A percentile compares a stretch with the other conserved stretches of the same genome.
These are phyloP conservation scores for Suaeda aralocaspica DNA, from an alignment of 148 eudicot species.

Conservation along the genomic window DNA sequence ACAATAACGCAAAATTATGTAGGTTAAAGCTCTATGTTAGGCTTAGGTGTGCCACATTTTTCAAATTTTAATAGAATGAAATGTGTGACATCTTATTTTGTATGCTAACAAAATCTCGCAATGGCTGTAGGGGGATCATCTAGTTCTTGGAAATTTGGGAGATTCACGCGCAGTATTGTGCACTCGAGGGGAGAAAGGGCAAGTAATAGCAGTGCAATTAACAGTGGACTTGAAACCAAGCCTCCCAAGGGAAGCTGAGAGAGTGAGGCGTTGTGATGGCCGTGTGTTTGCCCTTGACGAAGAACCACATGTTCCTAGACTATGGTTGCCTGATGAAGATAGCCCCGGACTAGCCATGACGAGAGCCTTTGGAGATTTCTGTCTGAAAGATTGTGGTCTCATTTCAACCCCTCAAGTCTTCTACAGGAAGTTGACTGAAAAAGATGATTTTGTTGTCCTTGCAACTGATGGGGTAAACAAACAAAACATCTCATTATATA, in stretches of 20 bases:
- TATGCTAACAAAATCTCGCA: no score
- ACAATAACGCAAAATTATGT: neutral
- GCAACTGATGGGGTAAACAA: constrained; percentile 91
- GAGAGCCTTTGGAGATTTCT: constrained; percentile 90
- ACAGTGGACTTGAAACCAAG: constrained; percentile 85
- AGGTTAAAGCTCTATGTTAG: no score
- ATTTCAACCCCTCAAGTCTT: constrained; percentile 72
- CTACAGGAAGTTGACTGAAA: constrained; percentile 49
- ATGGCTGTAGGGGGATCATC: constrained; percentile 45
- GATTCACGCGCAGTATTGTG: constrained; percentile 87
- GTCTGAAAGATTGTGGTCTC: constrained; percentile 84
- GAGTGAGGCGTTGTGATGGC: constrained; percentile 52
- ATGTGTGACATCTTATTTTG: no score
- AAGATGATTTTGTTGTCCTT: constrained; percentile 79
- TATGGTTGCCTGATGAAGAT: constrained; percentile 78
- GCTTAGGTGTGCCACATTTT: no score
- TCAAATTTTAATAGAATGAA: no score
- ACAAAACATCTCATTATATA: no score
- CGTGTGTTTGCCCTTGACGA: constrained; percentile 63
- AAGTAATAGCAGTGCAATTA: constrained; percentile 55
- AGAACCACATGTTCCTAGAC: constrained; percentile 59
- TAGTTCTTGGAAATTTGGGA: constrained; percentile 75
- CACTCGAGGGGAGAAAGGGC: constrained; percentile 47
- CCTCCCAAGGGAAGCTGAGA: constrained; percentile 51
- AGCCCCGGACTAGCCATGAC: constrained; percentile 96